phyloP scores from a whole-genome alignment of 1,139 yeast genomes.

The Hyphopichia burtonii region DNA sequence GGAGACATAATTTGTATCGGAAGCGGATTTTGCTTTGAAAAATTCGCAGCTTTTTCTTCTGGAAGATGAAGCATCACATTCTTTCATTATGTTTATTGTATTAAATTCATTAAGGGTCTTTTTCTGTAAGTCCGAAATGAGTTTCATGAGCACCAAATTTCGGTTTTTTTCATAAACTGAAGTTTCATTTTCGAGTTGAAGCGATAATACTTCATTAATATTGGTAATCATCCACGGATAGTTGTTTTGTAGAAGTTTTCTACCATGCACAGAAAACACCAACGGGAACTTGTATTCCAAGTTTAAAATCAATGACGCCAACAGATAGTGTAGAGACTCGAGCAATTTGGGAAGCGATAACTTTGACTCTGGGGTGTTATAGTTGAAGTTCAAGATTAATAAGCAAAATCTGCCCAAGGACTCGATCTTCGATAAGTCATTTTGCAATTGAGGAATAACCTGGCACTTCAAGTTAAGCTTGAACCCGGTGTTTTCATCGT shows the following conservation, averaged over 20 bases:
- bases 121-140: slow-evolving; percentile 5
- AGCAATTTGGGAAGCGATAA: slow-evolving; percentile 13
- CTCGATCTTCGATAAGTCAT: slow-evolving; percentile 10
- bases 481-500: slow-evolving; percentile 8
- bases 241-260: slow-evolving; percentile 26
- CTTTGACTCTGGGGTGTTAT: slow-evolving; percentile 8
- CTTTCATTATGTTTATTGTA: slow-evolving; percentile 11
- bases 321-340: slow-evolving; percentile 26
- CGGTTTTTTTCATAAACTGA: neutral
- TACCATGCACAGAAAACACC: slow-evolving; percentile 36
- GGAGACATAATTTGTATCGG: neutral
- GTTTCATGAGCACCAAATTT: slow-evolving; percentile 1
- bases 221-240: slow-evolving; percentile 16
- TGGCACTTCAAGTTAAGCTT: slow-evolving; percentile 19
- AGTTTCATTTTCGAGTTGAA: neutral
- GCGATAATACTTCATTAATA: slow-evolving; percentile 5
- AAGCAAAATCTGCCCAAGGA: slow-evolving; percentile 7
- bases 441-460: slow-evolving; percentile 14
- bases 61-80: slow-evolving; percentile 5
- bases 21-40: neutral
- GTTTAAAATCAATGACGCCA: slow-evolving; percentile 27
- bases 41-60: slow-evolving; percentile 2
- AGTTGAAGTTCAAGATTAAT: slow-evolving; percentile 11
- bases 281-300: slow-evolving; percentile 34
- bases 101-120: slow-evolving; percentile 9